These are phyloP conservation scores for Drechslerella coelobrocha DNA, from an alignment of 2,329 filamentous ascomycete genomes.

Conservation along the genomic window DNA sequence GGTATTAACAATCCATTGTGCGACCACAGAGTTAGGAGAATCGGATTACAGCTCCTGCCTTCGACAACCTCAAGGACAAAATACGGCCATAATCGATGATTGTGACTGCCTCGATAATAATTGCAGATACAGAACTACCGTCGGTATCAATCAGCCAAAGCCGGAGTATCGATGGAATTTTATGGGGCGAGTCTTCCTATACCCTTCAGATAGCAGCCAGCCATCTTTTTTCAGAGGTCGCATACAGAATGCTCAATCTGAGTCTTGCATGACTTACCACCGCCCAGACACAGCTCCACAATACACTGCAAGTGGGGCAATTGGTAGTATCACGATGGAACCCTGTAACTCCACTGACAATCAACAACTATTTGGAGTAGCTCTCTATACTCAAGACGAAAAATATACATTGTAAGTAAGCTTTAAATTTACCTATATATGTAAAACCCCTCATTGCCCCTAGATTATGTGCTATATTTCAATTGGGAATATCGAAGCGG, in stretches of 20 bases:
- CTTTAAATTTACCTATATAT: background rate
- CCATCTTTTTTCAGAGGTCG: slow-evolving; percentile 11
- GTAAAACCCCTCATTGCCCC: background rate
- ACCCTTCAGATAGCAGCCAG: background rate
- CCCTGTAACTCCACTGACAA: background rate
- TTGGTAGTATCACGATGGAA: slow-evolving; percentile 7
- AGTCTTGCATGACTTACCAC: slow-evolving; percentile 5
- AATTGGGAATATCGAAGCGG: too few species aligned
- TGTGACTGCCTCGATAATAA: slow-evolving; percentile 10
- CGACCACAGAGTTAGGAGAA: too few species aligned
- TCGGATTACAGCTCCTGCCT: background rate
- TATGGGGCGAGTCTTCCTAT: background rate
- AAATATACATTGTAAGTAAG: background rate
- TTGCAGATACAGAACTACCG: background rate
- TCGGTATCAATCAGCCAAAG: slow-evolving; percentile 13
- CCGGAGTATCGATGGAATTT: slow-evolving; percentile 21
- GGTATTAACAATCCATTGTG: too few species aligned
- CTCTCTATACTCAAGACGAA: background rate
- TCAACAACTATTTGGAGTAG: background rate
- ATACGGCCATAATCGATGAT: background rate
- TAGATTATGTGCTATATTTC: too few species aligned
- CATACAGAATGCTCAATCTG: slow-evolving; percentile 1
- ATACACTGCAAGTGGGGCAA: background rate
- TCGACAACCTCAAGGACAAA: too few species aligned
- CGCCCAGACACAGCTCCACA: background rate